Evolutionary conservation across 176 grass and related monocot genomes (phyloP).

Genomic region (Microstegium vimineum): DNA sequence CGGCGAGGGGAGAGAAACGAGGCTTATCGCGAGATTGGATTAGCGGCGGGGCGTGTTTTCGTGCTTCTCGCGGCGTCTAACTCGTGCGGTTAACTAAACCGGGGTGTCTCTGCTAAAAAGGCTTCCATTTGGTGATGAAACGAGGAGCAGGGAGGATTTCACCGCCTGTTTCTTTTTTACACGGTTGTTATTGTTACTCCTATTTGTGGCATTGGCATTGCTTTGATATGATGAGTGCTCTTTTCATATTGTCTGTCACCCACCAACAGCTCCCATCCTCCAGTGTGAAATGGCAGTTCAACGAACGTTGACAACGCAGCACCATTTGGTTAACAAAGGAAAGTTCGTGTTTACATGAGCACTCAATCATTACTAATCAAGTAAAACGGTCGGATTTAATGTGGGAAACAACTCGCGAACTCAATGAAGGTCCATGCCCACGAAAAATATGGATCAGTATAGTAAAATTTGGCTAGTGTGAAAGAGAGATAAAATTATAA

Average conservation of each 20-base stretch:
- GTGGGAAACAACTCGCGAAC: background rate
- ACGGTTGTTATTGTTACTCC: background rate
- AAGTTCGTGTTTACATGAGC: background rate
- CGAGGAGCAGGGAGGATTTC: background rate
- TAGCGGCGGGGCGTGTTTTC: conserved; percentile 4
- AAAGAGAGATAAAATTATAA: background rate
- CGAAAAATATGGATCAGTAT: background rate
- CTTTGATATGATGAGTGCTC: background rate
- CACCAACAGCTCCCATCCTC: background rate
- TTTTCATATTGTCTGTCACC: background rate
- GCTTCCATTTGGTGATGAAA: background rate
- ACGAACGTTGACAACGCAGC: background rate
- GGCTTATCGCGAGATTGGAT: background rate
- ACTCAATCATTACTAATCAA: background rate
- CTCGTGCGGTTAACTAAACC: background rate
- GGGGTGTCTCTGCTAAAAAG: background rate
- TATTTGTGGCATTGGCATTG: background rate
- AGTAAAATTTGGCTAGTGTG: background rate
- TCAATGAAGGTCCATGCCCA: too few species aligned
- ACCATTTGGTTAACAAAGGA: background rate
- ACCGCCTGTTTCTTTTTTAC: background rate
- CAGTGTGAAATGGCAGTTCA: background rate
- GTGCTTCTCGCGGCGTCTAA: background rate
- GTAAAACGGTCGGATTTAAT: background rate
- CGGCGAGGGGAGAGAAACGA: too few species aligned